Conservation (phyloP, 108 stramenopile species). For the Cyclostephanos invisitatus region DNA sequence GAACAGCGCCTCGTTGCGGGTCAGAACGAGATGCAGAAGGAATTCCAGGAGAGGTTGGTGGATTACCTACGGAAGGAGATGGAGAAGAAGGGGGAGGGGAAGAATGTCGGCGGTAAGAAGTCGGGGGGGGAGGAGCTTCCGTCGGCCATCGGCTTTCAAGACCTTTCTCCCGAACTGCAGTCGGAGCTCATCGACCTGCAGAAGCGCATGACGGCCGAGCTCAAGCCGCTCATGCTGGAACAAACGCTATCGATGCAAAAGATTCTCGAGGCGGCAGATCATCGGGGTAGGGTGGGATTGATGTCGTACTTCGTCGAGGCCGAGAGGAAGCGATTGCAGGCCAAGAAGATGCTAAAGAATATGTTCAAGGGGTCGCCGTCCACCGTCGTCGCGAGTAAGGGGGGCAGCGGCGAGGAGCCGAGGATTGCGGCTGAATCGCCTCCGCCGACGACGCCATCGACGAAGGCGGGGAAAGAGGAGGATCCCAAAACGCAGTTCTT, state of each 20-base stretch:
- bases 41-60: conserved; percentile 79
- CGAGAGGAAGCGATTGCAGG: conserved; percentile 68
- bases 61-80: conserved; percentile 74
- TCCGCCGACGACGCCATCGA: not conserved
- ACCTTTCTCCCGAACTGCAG: conserved; percentile 73
- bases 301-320: conserved; percentile 71
- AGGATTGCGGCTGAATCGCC: conserved; percentile 1
- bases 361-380: conserved; percentile 53
- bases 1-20: conserved; percentile 76
- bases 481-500: conserved; percentile 17
- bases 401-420: conserved; percentile 2
- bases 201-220: conserved; percentile 73
- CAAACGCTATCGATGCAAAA: conserved; percentile 85
- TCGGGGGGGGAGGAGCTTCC: conserved; percentile 65
- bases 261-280: conserved; percentile 73
- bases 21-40: conserved; percentile 82
- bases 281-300: conserved; percentile 61
- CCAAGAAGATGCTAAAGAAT: conserved; percentile 70
- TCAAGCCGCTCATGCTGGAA: conserved; percentile 75
- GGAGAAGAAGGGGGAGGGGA: conserved; percentile 34
- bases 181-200: conserved; percentile 75
- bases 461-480: conserved; percentile 1
- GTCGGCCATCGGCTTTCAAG: conserved; percentile 77
- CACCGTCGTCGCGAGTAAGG: conserved; percentile 1
- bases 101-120: conserved; percentile 4